Base-by-base conservation (phyloP, 2,329 filamentous ascomycete genomes). In the Xylariomycetidae sp. region DNA sequence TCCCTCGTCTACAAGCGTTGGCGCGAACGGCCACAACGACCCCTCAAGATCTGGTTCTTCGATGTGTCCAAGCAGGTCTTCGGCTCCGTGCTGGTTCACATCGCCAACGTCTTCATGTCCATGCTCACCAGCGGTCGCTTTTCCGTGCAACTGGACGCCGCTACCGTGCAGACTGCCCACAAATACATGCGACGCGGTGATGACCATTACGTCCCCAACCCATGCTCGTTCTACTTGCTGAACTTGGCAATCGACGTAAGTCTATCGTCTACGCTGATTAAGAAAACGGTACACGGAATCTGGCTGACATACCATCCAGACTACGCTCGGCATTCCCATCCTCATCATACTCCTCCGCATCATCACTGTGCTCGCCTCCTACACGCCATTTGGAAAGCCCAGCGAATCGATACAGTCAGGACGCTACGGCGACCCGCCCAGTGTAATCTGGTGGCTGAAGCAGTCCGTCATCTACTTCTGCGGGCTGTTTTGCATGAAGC, bases 31-130 rank as follows among this genome's bases (percentile, higher is more conserved):
- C 90, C 92, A 2, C 90, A 95, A 58, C 76, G 92, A 35, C 90
- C 90, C 1, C 56, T 96, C 53, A 94, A 93, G 71, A 88, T 98
- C 46, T 98, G 92, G 90, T 89, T 85, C 59, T 98, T 96, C 59
- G 92, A 98, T 56, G 92, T 81, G 16, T 94, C 87, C 19, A 98
- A 98, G 68, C 92, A 98, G 67, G 87, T 98, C 34, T 85, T 96
- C 52, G 92, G 92, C 15, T 93, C 88, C 19, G 81, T 88, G 28
- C 72, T 98, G 58, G 79, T 95, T 20, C 92, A 98, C 63, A 71
- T 90, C 27, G 85, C 89, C 47, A 98, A 98, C 56, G 72, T 98
- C 33, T 78, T 95, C 59, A 94, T 98, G 83, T 93, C 87, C 29
- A 87, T 96, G 85, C 73, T 98, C 47, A 93, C 87, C 1, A 90